Evolutionary conservation across 305 asterid genomes (phyloP).

Genomic region (Andrographis paniculata): DNA sequence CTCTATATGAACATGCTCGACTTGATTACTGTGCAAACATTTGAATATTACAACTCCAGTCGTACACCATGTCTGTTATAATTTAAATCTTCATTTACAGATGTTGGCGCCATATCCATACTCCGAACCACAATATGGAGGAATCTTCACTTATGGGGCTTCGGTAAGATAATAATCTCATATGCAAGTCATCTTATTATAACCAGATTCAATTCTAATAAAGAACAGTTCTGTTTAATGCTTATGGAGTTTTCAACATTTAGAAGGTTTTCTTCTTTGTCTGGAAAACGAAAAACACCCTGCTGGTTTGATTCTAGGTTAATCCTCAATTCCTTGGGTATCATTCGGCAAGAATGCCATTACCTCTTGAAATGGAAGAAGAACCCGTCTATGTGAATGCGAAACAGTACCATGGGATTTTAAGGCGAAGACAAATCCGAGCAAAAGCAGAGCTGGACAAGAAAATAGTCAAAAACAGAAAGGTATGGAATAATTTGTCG

Average conservation of each 20-base stretch:
- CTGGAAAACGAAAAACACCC: not conserved
- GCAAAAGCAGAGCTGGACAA: slow-evolving; percentile 79
- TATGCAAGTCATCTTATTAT: too few relatives aligned
- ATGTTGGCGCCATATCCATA: slow-evolving; percentile 63
- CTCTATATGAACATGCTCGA: not conserved
- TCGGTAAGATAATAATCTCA: slow-evolving; percentile 36
- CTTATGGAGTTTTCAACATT: too few relatives aligned
- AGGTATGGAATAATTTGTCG: slow-evolving; percentile 28
- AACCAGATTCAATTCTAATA: too few relatives aligned
- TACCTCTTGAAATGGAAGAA: slow-evolving; percentile 74
- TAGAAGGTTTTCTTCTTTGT: slow-evolving; percentile 5
- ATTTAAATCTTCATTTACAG: slow-evolving; percentile 29
- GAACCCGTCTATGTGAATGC: slow-evolving; percentile 78
- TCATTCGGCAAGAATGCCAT: slow-evolving; percentile 63
- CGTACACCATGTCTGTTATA: not conserved
- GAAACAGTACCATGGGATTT: slow-evolving; percentile 70
- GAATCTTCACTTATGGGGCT: slow-evolving; percentile 58
- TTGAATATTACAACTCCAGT: not conserved
- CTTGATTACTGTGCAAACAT: slow-evolving; percentile 1
- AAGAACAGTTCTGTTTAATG: too few relatives aligned
- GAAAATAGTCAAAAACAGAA: slow-evolving; percentile 50
- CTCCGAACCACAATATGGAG: slow-evolving; percentile 59
- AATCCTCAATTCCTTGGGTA: slow-evolving; percentile 54
- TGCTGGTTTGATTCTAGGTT: slow-evolving; percentile 33
- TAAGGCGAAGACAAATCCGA: slow-evolving; percentile 67